Evolutionary conservation across 2,329 filamentous ascomycete genomes (phyloP).

Genomic region (Zasmidium citrigriseum): DNA sequence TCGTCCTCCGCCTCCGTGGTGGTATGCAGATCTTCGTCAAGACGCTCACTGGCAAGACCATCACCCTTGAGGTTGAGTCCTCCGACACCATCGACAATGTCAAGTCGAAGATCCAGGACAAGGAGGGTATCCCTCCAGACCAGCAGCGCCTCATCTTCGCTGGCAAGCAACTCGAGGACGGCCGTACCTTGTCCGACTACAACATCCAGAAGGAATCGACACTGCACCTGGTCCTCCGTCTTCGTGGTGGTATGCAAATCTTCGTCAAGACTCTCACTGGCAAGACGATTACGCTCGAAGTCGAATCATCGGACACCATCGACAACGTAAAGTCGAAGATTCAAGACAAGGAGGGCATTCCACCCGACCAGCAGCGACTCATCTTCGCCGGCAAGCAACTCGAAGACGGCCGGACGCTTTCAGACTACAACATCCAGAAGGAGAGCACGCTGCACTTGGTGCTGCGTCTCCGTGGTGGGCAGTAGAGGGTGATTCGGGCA

Average conservation of each 20-base stretch:
- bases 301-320: conserved; percentile 99
- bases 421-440: conserved; percentile 99
- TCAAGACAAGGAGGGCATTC: conserved; percentile 98
- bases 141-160: conserved; percentile 99
- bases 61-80: conserved; percentile 99
- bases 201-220: conserved; percentile 99
- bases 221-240: conserved; percentile 96
- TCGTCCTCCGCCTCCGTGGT: conserved; percentile 64
- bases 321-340: conserved; percentile 99
- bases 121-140: conserved; percentile 97
- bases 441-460: conserved; percentile 98
- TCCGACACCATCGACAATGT: conserved; percentile 99
- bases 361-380: conserved; percentile 97
- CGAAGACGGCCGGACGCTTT: conserved; percentile 97
- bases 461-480: conserved; percentile 97
- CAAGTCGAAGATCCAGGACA: conserved; percentile 99
- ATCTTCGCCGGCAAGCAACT: conserved; percentile 99
- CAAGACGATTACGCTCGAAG: conserved; percentile 99
- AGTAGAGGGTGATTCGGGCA: conserved; percentile 75
- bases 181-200: conserved; percentile 94
- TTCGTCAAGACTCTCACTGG: conserved; percentile 86
- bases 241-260: conserved; percentile 74
- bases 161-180: conserved; percentile 98
- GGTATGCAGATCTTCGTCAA: conserved; percentile 93
- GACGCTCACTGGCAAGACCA: conserved; percentile 99